Conservation (phyloP, 768 basidiomycete genomes). For the Russula foetens region DNA sequence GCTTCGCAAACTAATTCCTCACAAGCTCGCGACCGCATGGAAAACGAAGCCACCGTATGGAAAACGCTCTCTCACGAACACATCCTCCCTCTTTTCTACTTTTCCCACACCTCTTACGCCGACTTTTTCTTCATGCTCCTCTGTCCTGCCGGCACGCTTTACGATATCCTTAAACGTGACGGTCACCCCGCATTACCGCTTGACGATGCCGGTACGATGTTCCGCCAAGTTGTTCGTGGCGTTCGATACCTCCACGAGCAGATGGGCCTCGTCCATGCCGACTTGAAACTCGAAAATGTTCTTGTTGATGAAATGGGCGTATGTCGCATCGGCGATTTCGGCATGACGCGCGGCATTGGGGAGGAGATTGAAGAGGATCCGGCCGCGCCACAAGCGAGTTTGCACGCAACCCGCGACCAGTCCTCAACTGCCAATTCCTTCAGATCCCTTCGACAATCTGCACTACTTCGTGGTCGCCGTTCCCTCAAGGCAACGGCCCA, state of each 20-base stretch:
- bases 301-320: slow-evolving; percentile 82
- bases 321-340: slow-evolving; percentile 84
- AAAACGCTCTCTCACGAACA: slow-evolving; percentile 73
- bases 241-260: slow-evolving; percentile 76
- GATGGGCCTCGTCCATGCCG: slow-evolving; percentile 77
- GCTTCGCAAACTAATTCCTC: slow-evolving; percentile 43
- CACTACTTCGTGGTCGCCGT: slow-evolving; percentile 1
- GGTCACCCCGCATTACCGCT: slow-evolving; percentile 59
- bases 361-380: slow-evolving; percentile 23
- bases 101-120: slow-evolving; percentile 48
- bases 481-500: slow-evolving; percentile 21
- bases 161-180: slow-evolving; percentile 70
- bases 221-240: slow-evolving; percentile 77
- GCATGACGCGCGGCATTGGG: slow-evolving; percentile 63
- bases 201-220: slow-evolving; percentile 79
- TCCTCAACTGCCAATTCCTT: not conserved
- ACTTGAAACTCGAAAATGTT: slow-evolving; percentile 96
- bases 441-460: not conserved
- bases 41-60: slow-evolving; percentile 70
- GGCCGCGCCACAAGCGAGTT: not conserved
- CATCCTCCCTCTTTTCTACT: slow-evolving; percentile 74
- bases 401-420: not conserved
- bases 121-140: slow-evolving; percentile 78
- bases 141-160: slow-evolving; percentile 80
- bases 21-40: slow-evolving; percentile 45